phyloP scores from a whole-genome alignment of 371 early-diverging fungal genomes.

The Gilbertella persicaria region DNA sequence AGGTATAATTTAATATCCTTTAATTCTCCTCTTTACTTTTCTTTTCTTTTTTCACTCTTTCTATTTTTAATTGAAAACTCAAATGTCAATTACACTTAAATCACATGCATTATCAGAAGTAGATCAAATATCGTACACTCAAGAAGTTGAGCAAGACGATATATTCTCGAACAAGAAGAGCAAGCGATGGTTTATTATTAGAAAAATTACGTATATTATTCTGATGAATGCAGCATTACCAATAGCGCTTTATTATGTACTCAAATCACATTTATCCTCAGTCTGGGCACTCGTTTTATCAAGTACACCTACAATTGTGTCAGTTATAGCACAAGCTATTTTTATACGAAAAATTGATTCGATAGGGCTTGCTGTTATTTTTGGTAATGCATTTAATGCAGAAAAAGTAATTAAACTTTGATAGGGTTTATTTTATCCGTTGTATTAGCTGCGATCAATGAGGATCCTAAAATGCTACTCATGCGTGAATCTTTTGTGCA shows the following conservation, averaged over 20 bases:
- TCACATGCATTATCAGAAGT: not conserved
- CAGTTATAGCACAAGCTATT: constrained; percentile 36
- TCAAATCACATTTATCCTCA: constrained; percentile 34
- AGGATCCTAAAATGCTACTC: constrained; percentile 49
- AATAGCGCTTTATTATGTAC: constrained; percentile 35
- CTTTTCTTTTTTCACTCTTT: constrained; percentile 6
- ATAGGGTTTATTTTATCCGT: constrained; percentile 49
- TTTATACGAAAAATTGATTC: constrained; percentile 38
- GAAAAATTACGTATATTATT: constrained; percentile 21
- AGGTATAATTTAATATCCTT: not conserved
- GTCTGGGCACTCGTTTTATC: constrained; percentile 49
- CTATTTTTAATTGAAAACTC: too few relatives aligned
- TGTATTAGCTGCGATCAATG: constrained; percentile 43
- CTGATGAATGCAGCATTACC: constrained; percentile 44
- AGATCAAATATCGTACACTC: not conserved
- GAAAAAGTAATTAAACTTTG: too few relatives aligned
- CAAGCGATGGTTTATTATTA: constrained; percentile 12
- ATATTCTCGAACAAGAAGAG: constrained; percentile 13
- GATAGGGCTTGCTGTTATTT: constrained; percentile 38
- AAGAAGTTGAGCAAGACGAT: not conserved
- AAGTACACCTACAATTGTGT: constrained; percentile 40
- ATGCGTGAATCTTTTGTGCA: constrained; percentile 53
- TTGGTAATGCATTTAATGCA: constrained; percentile 16
- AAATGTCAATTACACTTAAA: not conserved
- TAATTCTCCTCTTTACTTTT: constrained; percentile 8